phyloP scores from a whole-genome alignment of 805 yeast species.

The Saccharomycopsis javanensis region DNA sequence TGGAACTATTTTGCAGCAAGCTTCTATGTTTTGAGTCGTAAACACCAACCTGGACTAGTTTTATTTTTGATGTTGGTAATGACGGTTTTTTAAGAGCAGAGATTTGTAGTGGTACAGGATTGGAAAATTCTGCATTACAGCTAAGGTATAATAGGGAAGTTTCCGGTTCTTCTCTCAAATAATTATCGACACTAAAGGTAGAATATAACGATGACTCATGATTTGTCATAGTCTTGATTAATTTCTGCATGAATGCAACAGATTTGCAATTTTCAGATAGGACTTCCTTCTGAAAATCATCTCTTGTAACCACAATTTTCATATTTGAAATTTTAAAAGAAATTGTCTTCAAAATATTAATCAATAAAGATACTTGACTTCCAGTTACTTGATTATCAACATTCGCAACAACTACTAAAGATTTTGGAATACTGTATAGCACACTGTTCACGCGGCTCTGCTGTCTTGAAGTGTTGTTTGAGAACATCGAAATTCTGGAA shows the following conservation, averaged over 20 bases:
- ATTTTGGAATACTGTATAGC: conserved; percentile 5
- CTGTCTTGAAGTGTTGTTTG: not conserved
- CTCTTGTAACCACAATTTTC: conserved; percentile 4
- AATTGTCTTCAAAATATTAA: conserved; percentile 11
- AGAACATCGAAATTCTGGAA: not conserved
- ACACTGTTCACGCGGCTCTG: not conserved
- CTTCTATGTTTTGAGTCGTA: not conserved
- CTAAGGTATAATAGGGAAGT: not conserved
- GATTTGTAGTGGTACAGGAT: not conserved
- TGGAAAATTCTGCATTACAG: not conserved
- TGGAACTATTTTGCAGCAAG: not conserved
- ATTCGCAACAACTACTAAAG: conserved; percentile 7
- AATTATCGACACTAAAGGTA: not conserved
- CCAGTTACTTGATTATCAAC: not conserved
- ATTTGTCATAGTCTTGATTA: not conserved
- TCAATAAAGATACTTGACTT: conserved; percentile 1
- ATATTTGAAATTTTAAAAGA: conserved; percentile 9
- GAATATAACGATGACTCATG: not conserved
- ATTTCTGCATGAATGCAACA: not conserved
- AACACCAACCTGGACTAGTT: not conserved
- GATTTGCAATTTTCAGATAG: not conserved
- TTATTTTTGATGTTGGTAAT: not conserved
- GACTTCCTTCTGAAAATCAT: conserved; percentile 1
- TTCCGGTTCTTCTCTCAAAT: not conserved
- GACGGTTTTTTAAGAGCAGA: not conserved